phyloP scores from a whole-genome alignment of 148 eudicot genomes.

The Rhododendron vialii region DNA sequence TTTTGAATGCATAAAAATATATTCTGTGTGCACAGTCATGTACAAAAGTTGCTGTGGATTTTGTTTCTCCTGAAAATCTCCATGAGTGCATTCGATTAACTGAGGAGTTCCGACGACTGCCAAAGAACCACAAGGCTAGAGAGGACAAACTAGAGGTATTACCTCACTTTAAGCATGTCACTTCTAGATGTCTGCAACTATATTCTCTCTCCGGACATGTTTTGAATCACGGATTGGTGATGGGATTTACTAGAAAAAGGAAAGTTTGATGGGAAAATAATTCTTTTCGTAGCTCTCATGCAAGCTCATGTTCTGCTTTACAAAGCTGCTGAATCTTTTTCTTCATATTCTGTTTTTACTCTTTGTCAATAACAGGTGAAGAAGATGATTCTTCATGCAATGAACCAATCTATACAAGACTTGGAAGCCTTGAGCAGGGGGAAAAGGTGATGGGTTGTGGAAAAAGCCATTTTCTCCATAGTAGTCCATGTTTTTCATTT shows the following conservation, averaged over 20 bases:
- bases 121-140: constrained; percentile 62
- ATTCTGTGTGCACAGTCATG: constrained; percentile 50
- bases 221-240: neutral
- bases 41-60: constrained; percentile 88
- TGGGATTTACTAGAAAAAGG: neutral
- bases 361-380: constrained; percentile 49
- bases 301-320: neutral
- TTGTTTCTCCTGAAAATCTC: constrained; percentile 87
- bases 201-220: neutral
- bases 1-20: neutral
- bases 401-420: constrained; percentile 45
- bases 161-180: neutral
- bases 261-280: neutral
- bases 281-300: neutral
- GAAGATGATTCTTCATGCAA: constrained; percentile 86
- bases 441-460: neutral
- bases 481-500: neutral
- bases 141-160: constrained; percentile 94
- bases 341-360: neutral
- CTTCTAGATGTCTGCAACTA: neutral
- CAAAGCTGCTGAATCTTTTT: neutral
- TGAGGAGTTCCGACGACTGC: constrained; percentile 73
- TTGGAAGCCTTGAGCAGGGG: constrained; percentile 35
- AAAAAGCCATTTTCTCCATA: neutral
- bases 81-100: constrained; percentile 67